Evolutionary conservation across 257 asterid species (phyloP).

Genomic region (Solanum clarkiae): DNA sequence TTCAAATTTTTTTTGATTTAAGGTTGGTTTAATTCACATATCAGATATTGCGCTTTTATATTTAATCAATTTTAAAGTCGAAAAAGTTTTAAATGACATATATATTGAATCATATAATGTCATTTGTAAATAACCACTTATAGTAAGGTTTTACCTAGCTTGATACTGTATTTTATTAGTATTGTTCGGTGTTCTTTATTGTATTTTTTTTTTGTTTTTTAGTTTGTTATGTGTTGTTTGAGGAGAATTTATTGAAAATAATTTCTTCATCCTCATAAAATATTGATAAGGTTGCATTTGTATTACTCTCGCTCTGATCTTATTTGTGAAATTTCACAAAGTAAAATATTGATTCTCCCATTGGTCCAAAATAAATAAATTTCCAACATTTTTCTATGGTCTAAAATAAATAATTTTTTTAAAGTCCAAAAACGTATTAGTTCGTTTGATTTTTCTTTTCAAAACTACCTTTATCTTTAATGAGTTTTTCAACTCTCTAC

Average conservation of each 20-base stretch:
- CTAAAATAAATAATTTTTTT: too few species aligned
- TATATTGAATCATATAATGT: neutral
- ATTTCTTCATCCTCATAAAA: neutral
- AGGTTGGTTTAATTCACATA: neutral
- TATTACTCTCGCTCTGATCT: too few species aligned
- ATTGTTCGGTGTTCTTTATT: too few species aligned
- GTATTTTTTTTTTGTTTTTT: too few species aligned
- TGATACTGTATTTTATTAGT: neutral
- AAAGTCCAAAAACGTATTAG: too few species aligned
- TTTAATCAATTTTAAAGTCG: neutral
- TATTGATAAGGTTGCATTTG: accelerated
- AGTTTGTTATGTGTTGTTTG: too few species aligned
- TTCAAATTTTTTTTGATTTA: too few species aligned
- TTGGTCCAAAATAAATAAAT: neutral
- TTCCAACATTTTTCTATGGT: neutral
- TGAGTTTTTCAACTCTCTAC: too few species aligned
- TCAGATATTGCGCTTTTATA: accelerated
- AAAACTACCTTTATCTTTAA: too few species aligned
- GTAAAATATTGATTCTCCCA: neutral
- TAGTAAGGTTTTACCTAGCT: neutral
- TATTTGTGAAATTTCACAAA: too few species aligned
- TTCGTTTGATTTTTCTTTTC: too few species aligned
- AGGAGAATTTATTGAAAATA: too few species aligned
- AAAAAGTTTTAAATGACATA: neutral
- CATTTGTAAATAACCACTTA: neutral